Base-by-base conservation (phyloP, 2,329 filamentous ascomycete genomes). In the Arthrocladium fulminans region DNA sequence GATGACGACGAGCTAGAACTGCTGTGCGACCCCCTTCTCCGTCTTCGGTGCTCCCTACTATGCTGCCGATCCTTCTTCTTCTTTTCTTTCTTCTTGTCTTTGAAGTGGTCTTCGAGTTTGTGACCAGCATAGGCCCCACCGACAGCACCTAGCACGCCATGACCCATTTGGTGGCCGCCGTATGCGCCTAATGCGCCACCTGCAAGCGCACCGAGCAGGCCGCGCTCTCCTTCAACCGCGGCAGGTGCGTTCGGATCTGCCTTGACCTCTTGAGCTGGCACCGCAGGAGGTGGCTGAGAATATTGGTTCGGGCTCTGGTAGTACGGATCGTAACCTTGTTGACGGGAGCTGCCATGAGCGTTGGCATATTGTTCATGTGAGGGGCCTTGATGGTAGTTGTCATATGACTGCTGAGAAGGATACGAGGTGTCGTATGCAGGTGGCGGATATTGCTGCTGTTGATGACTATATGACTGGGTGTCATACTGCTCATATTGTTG, bases 111-210 rank as follows among this genome's bases (percentile, higher is more conserved):
- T 54, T 73, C 67, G 4, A 67, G 62, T 46, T 72, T 60, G 52
- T 65, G 67, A 41, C 71, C 71, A 6, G 69, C 61, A 52, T 73
- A 68, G 25, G 71, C 71, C 35, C 71, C 71, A 50, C 69, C 70
- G 35, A 73, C 63, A 4, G 70, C 65, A 50, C 71, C 71, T 44
- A 73, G 64, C 57, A 73, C 60, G 24, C 71, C 71, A 60, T 73
- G 71, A 53, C 50, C 25, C 17, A 65, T 68, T 59, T 73, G 68
- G 63, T 70, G 66, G 49, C 71, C 71, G 19, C 63, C 66, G 43
- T 65, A 72, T 27, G 66, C 70, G 48, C 71, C 71, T n/a, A 68
- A 64, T 8, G 68, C 61, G 54, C 69, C 70, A 49, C 71, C 71
- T 24, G 69, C 69, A 38, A 73, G 52, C 13, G 71, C 71, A 32